Evolutionary conservation across 805 yeast genomes (phyloP), one percentile per base, ranked within the genome.

Genomic region (Metschnikowia gelsemii): DNA sequence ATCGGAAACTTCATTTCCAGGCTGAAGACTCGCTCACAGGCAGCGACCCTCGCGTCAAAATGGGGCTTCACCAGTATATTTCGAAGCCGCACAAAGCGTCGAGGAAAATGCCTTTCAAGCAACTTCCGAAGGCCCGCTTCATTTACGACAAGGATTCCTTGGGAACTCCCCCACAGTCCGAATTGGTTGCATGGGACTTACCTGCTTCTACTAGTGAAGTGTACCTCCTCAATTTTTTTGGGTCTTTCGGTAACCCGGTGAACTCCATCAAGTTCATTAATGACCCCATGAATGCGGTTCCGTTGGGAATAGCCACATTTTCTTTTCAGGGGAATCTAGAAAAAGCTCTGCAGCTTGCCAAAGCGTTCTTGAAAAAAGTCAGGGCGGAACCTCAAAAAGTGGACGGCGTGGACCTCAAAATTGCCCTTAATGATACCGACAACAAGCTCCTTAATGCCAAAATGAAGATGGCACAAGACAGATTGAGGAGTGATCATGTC

Each of bases 221-320:
- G 4, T 70, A 69, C 46, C 54, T 70, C 21, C 49, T 57, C 13
- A 79, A 82, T 46, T 80, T 76, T 48, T 76, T 86, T 48, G 72
- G 72, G 30, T 62, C 73, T 18, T 84, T 69, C 61, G 96, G 96
- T 3, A 74, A 73, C 22, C 55, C 68, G 4, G 70, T 89, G 3
- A 70, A 74, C 20, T 79, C 78, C 28, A 63, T 84, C 35, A 76
- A 77, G 44, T 69, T 79, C 45, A 68, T 82, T 8, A 77, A 73
- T 42, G 93, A 89, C 55, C 87, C 91, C 0, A 68, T 71, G 17
- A 80, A 86, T 32, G 96, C 89, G 2, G 84, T 82, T 14, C 90
- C 95, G 0, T 61, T 89, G 29, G 93, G 95, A 8, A 67, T 88
- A 17, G 83, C 83, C 37, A 64, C 77, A 16, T 67, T 87, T 38